Percentiles rank a stretch among this genome's conserved stretches.
Conservation (phyloP, 2,329 filamentous ascomycete genomes). For the Apiospora aurea region DNA sequence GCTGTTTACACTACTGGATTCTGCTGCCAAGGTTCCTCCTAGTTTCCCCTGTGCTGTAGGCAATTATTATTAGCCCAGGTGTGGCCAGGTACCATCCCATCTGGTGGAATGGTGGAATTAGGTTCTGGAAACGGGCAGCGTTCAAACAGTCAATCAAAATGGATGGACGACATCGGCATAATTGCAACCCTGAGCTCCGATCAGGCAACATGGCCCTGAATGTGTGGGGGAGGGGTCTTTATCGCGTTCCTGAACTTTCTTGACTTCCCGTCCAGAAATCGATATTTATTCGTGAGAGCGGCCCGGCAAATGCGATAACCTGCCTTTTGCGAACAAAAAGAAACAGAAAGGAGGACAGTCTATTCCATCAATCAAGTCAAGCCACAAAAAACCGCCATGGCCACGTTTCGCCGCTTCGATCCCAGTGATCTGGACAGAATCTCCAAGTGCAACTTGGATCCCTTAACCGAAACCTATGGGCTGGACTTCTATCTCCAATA, state of each 20-base stretch:
- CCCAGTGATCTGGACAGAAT: slow-evolving; percentile 86
- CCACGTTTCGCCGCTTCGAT: slow-evolving; percentile 84
- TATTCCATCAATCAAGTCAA: neutral
- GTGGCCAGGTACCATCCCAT: slow-evolving; percentile 16
- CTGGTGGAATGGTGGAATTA: slow-evolving; percentile 3
- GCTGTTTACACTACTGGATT: neutral
- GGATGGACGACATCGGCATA: neutral
- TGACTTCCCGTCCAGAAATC: slow-evolving; percentile 4
- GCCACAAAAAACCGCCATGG: slow-evolving; percentile 59
- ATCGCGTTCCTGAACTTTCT: neutral
- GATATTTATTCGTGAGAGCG: neutral
- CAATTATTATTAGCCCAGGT: neutral
- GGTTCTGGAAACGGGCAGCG: neutral
- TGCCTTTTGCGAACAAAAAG: neutral
- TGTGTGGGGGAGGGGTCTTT: slow-evolving; percentile 18
- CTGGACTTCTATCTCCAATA: slow-evolving; percentile 96
- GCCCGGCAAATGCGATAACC: neutral
- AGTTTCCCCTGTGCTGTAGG: neutral
- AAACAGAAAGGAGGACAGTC: neutral
- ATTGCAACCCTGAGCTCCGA: slow-evolving; percentile 16
- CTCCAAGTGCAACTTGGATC: slow-evolving; percentile 94
- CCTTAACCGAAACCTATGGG: slow-evolving; percentile 97
- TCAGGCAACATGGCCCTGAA: neutral
- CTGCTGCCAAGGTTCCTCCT: slow-evolving; percentile 1
- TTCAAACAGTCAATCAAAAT: too few species aligned